These are phyloP conservation scores for Lunularia cruciata DNA, from an alignment of 225 moss, liverwort and hornwort genomes.

Conservation along the genomic window DNA sequence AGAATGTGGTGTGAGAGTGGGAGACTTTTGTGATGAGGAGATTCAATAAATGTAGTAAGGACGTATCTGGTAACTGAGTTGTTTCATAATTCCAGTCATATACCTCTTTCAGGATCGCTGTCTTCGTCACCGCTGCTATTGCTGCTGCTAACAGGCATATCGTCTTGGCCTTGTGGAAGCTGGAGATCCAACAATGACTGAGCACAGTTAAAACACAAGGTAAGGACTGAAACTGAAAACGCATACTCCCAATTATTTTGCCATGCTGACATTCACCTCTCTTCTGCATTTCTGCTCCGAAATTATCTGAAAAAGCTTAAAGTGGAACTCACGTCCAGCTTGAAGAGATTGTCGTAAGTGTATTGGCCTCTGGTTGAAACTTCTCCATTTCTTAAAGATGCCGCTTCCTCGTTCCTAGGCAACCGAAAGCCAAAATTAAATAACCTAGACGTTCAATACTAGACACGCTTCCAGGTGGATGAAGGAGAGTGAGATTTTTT, in stretches of 20 bases:
- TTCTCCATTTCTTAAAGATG: conserved; percentile 33
- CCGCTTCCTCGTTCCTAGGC: conserved; percentile 9
- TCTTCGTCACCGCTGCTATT: conserved; percentile 28
- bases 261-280: neutral
- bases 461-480: too few relatives aligned
- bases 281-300: too few relatives aligned
- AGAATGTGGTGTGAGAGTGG: too few relatives aligned
- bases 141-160: conserved; percentile 26
- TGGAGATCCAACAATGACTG: conserved; percentile 40
- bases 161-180: conserved; percentile 29
- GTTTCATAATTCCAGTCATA: neutral
- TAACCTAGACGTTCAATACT: neutral
- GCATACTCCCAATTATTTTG: neutral
- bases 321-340: conserved; percentile 42
- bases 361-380: conserved; percentile 37
- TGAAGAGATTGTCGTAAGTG: conserved; percentile 45
- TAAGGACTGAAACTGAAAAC: neutral
- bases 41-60: too few relatives aligned
- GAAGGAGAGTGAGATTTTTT: too few relatives aligned
- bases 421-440: neutral
- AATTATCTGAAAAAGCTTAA: neutral
- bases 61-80: too few relatives aligned
- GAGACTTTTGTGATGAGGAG: too few relatives aligned
- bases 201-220: conserved; percentile 21
- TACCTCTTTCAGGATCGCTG: conserved; percentile 35